A percentile compares a stretch with the other conserved stretches of the same genome.
Conservation (phyloP, 176 grass and related monocot species). For the Thinopyrum elongatum region DNA sequence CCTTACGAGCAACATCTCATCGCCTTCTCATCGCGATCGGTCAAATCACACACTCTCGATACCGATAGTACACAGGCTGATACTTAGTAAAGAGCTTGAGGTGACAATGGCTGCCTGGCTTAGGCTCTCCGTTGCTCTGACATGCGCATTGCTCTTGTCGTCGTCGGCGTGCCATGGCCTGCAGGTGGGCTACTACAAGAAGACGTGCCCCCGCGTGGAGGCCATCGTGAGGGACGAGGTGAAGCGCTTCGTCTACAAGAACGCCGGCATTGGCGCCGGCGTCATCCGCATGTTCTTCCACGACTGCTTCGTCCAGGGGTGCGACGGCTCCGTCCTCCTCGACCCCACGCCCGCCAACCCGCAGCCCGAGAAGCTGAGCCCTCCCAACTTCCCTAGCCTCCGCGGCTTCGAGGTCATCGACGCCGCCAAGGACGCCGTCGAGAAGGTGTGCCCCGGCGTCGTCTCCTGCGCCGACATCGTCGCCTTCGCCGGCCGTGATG, state of each 20-base stretch:
- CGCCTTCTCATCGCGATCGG: too few species aligned
- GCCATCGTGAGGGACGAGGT: background rate
- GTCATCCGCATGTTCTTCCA: constrained; percentile 67
- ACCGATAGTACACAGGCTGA: too few species aligned
- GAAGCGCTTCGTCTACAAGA: background rate
- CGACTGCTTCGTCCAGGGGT: constrained; percentile 70
- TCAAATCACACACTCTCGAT: too few species aligned
- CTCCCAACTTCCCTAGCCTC: background rate
- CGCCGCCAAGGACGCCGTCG: background rate
- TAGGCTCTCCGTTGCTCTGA: background rate
- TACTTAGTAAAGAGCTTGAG: too few species aligned
- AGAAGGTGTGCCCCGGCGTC: constrained; percentile 18
- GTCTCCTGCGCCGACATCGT: constrained; percentile 51
- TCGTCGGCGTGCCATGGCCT: constrained; percentile 16
- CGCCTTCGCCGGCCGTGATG: too few species aligned
- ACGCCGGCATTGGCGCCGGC: too few species aligned
- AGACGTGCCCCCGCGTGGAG: background rate
- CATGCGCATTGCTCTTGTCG: constrained; percentile 1
- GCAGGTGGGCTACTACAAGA: constrained; percentile 37
- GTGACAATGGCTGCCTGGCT: background rate
- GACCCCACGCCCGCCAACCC: background rate
- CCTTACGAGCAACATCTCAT: too few species aligned
- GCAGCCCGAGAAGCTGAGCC: background rate
- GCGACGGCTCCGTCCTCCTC: constrained; percentile 50
- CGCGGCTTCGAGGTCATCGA: background rate